Conservation (phyloP, 768 basidiomycete species). For the Tulasnella sp. region DNA sequence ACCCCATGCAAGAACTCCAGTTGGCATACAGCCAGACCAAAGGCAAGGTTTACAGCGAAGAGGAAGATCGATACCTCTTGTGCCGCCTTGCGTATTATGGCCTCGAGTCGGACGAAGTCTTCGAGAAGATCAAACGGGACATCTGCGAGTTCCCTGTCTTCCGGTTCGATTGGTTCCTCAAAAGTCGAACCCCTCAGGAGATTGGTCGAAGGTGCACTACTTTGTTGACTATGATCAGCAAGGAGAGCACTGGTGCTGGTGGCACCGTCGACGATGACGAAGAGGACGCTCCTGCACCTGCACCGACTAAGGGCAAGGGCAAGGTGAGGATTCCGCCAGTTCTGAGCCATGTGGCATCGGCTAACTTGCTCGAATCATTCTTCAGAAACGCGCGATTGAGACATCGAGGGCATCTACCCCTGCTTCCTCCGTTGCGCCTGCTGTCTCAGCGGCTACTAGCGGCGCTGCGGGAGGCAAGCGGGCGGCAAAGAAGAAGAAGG, state of each 20-base stretch:
- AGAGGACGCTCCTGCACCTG: conserved; percentile 14
- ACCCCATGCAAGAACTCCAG: conserved; percentile 95
- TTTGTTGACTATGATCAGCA: conserved; percentile 79
- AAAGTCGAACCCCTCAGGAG: conserved; percentile 83
- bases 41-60: conserved; percentile 92
- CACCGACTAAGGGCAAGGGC: conserved; percentile 13
- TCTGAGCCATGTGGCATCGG: neutral
- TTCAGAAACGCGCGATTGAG: conserved; percentile 7
- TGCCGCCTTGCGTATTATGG: conserved; percentile 85
- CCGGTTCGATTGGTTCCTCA: conserved; percentile 97
- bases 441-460: neutral
- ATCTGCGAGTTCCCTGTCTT: conserved; percentile 95
- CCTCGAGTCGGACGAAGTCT: conserved; percentile 78
- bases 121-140: conserved; percentile 91
- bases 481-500: conserved; percentile 15
- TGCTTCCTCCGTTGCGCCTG: conserved; percentile 8
- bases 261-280: conserved; percentile 54
- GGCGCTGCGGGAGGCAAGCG: conserved; percentile 1
- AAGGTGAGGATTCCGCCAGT: conserved; percentile 7
- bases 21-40: conserved; percentile 92
- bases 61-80: conserved; percentile 92
- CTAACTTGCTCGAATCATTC: neutral
- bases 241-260: conserved; percentile 47
- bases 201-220: conserved; percentile 81
- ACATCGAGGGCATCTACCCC: conserved; percentile 15